Evolutionary conservation across 768 basidiomycete genomes (phyloP).

Genomic region (Mrakia frigida): DNA sequence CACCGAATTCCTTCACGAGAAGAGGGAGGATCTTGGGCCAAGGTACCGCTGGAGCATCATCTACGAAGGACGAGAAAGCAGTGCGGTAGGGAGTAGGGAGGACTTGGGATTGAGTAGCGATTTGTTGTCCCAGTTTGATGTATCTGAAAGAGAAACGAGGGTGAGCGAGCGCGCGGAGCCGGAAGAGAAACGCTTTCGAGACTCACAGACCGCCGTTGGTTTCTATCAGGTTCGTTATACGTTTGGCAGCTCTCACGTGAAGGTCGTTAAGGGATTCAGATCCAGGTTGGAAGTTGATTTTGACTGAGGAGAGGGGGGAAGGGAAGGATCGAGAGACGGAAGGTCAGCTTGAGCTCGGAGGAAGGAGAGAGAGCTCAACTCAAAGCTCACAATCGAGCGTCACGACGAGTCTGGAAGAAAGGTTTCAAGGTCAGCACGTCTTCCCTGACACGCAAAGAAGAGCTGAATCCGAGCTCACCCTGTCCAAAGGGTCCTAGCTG

Average conservation of each 20-base stretch:
- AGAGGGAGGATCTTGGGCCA: constrained; percentile 29
- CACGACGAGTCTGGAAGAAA: constrained; percentile 11
- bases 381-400: constrained; percentile 26
- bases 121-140: constrained; percentile 54
- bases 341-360: neutral
- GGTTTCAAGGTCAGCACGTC: too few relatives aligned
- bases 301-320: constrained; percentile 69
- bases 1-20: constrained; percentile 47
- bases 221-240: constrained; percentile 67
- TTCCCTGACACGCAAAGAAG: neutral
- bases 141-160: neutral
- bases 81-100: constrained; percentile 75
- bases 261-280: constrained; percentile 66
- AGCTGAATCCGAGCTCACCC: neutral
- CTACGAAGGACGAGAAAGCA: constrained; percentile 77
- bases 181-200: constrained; percentile 59
- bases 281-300: constrained; percentile 73
- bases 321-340: constrained; percentile 45
- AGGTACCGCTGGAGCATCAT: constrained; percentile 73
- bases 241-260: constrained; percentile 75
- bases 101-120: constrained; percentile 78
- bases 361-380: neutral
- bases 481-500: constrained; percentile 24
- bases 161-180: constrained; percentile 37
- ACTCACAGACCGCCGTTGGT: constrained; percentile 61